Evolutionary conservation across 768 basidiomycete species (phyloP), one percentile per base, ranked within the genome.

Genomic region (Mycena epipterygia): DNA sequence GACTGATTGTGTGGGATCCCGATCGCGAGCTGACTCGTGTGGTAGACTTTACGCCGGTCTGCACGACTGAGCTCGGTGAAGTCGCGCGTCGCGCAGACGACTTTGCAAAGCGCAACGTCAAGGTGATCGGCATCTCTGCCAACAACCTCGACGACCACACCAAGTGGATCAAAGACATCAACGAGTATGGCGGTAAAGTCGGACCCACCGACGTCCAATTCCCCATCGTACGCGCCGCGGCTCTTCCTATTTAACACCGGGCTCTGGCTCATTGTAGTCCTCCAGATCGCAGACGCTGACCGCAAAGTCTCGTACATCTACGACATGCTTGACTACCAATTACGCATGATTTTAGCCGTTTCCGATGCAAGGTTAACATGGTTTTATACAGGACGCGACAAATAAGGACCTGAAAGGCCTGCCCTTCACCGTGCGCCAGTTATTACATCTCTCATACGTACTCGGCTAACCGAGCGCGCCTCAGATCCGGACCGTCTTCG

Each of bases 1-100:
- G 1, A 46, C 1, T 46, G 14, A 27, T 29, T 33, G 27, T 33
- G 13, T 16, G n/a, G 32, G 11, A 32, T 33, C 44, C 39, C 14
- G n/a, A 35, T 11, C 32, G 3, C 19, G 1, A 17, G n/a, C n/a
- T n/a, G n/a, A n/a, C n/a, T n/a, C n/a, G n/a, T n/a, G n/a, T n/a
- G n/a, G 19, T 25, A 73, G 93, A 95, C 78, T 95, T 95, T 79
- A 94, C 93, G n/a, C 93, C 94, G 56, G 92, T 97, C 60, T 96
- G 95, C 88, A 97, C 98, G 55, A 99, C 98, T 63, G 98, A 99
- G 85, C 92, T 99, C 41, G 96, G 95, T 58, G 97, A 98, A 80
- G 96, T 98, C 49, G 93, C 98, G 57, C 92, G 95, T 72, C 93
- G 95, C 68, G 88, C 90, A 16, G 84, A 85, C 19, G 97, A 98